phyloP scores from a whole-genome alignment of 805 yeast genomes.

The Metschnikowia gelsemii region DNA sequence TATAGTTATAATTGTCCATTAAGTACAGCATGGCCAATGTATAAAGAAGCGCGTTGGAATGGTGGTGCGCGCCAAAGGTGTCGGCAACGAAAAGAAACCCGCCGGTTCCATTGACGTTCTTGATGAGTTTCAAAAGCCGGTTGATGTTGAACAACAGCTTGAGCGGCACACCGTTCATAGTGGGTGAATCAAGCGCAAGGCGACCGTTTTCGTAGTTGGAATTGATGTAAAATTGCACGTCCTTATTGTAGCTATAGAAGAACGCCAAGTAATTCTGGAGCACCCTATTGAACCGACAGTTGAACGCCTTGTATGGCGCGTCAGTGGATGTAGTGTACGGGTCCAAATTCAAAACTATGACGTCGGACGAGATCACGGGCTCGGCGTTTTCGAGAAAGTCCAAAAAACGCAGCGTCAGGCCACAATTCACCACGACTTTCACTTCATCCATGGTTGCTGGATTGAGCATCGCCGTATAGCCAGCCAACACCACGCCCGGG shows the following conservation, averaged over 20 bases:
- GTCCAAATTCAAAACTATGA: constrained; percentile 39
- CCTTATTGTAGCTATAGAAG: constrained; percentile 36
- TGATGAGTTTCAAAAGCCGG: constrained; percentile 36
- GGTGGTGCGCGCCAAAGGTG: constrained; percentile 24
- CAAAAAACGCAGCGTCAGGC: constrained; percentile 32
- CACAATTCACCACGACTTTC: constrained; percentile 41
- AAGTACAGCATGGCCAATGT: constrained; percentile 36
- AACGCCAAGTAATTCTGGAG: constrained; percentile 39
- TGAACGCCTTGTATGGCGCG: constrained; percentile 28
- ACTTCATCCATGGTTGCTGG: constrained; percentile 23
- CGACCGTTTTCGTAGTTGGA: constrained; percentile 20
- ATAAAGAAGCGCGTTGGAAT: constrained; percentile 26
- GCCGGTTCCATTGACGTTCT: constrained; percentile 30
- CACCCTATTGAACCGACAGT: constrained; percentile 30
- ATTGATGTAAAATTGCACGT: constrained; percentile 29
- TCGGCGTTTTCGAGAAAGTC: constrained; percentile 22
- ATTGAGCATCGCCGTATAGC: constrained; percentile 12
- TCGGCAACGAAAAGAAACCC: constrained; percentile 37
- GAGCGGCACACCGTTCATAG: constrained; percentile 38
- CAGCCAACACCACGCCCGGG: constrained; percentile 17
- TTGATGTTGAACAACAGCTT: constrained; percentile 37
- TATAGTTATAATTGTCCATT: constrained; percentile 41
- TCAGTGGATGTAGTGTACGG: constrained; percentile 26
- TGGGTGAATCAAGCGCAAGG: constrained; percentile 31
- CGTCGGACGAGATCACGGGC: constrained; percentile 34